Evolutionary conservation across 495 filamentous ascomycete genomes (phyloP).

Genomic region (Pyronema omphalodes): DNA sequence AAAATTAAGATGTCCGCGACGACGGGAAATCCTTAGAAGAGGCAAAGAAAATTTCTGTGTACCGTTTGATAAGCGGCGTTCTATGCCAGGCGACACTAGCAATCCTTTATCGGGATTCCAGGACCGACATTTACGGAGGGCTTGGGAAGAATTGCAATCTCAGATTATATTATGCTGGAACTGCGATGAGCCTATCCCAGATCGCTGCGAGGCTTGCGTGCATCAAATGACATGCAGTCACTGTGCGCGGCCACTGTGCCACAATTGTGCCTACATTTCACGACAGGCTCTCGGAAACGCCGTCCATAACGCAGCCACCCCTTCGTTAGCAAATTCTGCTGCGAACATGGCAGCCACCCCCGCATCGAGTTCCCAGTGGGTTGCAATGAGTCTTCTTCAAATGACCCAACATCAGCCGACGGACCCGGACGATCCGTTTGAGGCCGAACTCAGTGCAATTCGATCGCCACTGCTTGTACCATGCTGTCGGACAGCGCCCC

Average conservation of each 20-base stretch:
- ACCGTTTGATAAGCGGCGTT: slow-evolving; percentile 23
- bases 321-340: neutral
- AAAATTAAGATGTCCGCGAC: slow-evolving; percentile 22
- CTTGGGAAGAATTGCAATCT: slow-evolving; percentile 14
- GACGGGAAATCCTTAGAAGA: slow-evolving; percentile 19
- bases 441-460: slow-evolving; percentile 3
- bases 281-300: neutral
- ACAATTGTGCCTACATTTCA: slow-evolving; percentile 17
- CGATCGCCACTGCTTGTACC: slow-evolving; percentile 18
- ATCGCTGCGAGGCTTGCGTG: slow-evolving; percentile 23
- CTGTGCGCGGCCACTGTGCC: slow-evolving; percentile 20
- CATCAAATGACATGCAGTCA: slow-evolving; percentile 23
- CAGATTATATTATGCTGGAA: slow-evolving; percentile 19
- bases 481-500: slow-evolving; percentile 16
- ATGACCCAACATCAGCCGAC: neutral
- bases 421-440: neutral
- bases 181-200: slow-evolving; percentile 17
- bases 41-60: slow-evolving; percentile 24
- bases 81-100: slow-evolving; percentile 15
- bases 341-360: neutral
- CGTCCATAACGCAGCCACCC: neutral
- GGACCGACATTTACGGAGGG: slow-evolving; percentile 2
- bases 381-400: neutral
- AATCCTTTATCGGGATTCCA: neutral
- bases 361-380: neutral